Conservation (phyloP, 768 basidiomycete genomes). For the Mycena rebaudengoi region DNA sequence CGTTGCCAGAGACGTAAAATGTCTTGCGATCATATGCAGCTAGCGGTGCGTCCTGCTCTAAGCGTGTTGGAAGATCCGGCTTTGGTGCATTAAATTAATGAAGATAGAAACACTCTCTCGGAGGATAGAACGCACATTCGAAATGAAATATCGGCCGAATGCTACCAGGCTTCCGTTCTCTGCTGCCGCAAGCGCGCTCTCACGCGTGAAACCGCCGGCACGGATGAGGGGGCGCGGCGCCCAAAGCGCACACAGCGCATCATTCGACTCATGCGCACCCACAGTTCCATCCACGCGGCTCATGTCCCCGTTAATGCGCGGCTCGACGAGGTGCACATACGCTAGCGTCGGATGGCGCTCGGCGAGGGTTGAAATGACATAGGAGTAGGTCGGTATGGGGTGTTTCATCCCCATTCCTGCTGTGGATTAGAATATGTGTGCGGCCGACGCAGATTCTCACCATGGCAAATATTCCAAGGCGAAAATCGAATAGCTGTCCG, state of each 20-base stretch:
- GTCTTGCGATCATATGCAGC: slow-evolving; percentile 28
- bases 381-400: too few relatives aligned
- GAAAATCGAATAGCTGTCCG: slow-evolving; percentile 53
- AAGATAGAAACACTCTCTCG: background rate
- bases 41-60: slow-evolving; percentile 31
- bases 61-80: slow-evolving; percentile 33
- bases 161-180: slow-evolving; percentile 34
- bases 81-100: background rate
- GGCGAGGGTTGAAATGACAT: slow-evolving; percentile 34
- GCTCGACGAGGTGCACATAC: slow-evolving; percentile 47
- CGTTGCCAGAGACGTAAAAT: slow-evolving; percentile 22
- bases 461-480: slow-evolving; percentile 46
- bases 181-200: slow-evolving; percentile 34
- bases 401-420: too few relatives aligned
- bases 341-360: slow-evolving; percentile 41
- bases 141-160: slow-evolving; percentile 44
- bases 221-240: slow-evolving; percentile 36
- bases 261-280: slow-evolving; percentile 27
- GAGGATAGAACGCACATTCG: slow-evolving; percentile 42
- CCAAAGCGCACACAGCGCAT: slow-evolving; percentile 41
- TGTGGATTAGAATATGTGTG: too few relatives aligned
- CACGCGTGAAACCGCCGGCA: slow-evolving; percentile 38
- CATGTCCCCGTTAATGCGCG: slow-evolving; percentile 23
- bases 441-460: too few relatives aligned
- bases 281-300: background rate